Evolutionary conservation across 805 yeast species (phyloP), one percentile per base, ranked within the genome.

Genomic region (Teunomyces kruisii): DNA sequence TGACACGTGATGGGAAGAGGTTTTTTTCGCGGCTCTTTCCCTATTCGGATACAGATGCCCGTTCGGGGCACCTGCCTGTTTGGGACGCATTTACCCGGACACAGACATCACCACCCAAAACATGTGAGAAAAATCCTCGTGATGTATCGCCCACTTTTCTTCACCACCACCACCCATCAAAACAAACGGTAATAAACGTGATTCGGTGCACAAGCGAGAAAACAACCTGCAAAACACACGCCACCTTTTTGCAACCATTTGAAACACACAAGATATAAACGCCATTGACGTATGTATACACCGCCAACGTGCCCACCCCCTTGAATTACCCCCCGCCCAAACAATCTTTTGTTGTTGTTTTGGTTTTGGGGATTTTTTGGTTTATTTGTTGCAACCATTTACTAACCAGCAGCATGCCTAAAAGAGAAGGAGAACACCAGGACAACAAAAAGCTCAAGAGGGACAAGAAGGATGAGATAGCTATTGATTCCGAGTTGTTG

Each of bases 401-500:
- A 48, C 51, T 45, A 45, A 48, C 51, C 38, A 26, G 33, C 15
- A 49, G 27, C 32, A 51, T 51, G 55, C 40, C 49, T 12, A 51
- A 51, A 29, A 48, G 55, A 47, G 55, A 51, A 48, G 30, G 47
- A 22, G 49, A 45, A 22, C 46, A 42, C 40, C 35, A 30, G 14
- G 45, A 28, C 29, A 41, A 30, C 14, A 51, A 51, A 37, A 51
- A 51, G 38, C 36, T 24, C 39, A 45, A 45, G 44, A 37, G 39
- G 12, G 45, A 44, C 38, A 49, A 51, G 45, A 51, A 51, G 47
- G 51, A 51, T 31, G 55, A 51, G 30, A 51, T 63, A 35, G 72
- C 70, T 43, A 72, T 71, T 43, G 76, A 70, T 54, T 65, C 72
- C 29, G 76, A 70, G 50, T 61, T 72, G 49, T 64, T 72, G 50